Base-by-base conservation (phyloP, 352 stramenopile species). In the Globisporangium radiosum region DNA sequence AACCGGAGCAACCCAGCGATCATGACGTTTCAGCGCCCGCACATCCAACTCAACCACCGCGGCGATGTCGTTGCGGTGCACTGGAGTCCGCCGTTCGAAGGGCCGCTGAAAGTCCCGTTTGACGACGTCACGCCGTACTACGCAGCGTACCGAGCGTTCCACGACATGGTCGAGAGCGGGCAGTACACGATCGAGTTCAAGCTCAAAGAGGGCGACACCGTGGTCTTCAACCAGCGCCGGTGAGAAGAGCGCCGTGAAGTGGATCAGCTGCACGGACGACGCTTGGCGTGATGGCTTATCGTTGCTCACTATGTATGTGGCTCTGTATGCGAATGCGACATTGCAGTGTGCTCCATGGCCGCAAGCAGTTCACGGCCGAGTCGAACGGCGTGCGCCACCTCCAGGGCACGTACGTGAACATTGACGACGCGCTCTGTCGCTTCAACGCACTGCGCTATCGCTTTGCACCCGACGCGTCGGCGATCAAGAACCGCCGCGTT, bases 41-140 rank as follows among this genome's bases (percentile, higher is more conserved):
- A 98, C 64, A 97, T 98, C 67, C 77, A 93, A 47, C 65, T 92
- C 0, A 92, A 95, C 64, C 80, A 95, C 48, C 81, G 78, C 39
- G 69, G 77, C 19, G 83, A 94, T 65, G 85, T 96, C 37, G 71
- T 96, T 45, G 88, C 81, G 25, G 87, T 98, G 19, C 84, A 96
- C 69, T 98, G 95, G 95, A 95, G 82, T 43, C 94, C 95, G 59
- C 90, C 94, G 0, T 98, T 98, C 66, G 93, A 98, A 70, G 95
- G 92, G 3, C 90, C 92, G n/a, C 62, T 97, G 36, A 72, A 83
- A 56, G 81, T 95, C n/a, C 65, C 77, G 42, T 85, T 87, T 68
- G 69, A 87, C 44, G 76, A 91, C 44, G 72, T 91, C 2, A 72
- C 71, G 54, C 70, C 71, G 39, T 95, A 95, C 67, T 95, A 95